Evolutionary conservation across 192 early-diverging fungal species (phyloP), one percentile per base, ranked within the genome.

Genomic region (Podochytrium sp.): DNA sequence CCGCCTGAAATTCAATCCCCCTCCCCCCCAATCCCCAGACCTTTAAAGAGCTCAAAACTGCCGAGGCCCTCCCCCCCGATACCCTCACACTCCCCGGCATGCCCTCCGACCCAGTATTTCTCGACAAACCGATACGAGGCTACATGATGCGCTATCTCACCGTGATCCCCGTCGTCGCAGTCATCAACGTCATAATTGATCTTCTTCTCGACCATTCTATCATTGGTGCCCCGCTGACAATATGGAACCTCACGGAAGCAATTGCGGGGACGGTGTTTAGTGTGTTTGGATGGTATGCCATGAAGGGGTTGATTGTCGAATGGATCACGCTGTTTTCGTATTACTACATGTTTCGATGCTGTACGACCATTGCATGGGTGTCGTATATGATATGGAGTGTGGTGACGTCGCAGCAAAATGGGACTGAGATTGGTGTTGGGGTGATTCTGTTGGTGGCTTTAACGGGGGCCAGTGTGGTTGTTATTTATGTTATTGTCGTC

Each of bases 81-180:
- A 12, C 33, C 58, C 33, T 60, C 3, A 27, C 29, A 4, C 10
- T 20, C 58, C 58, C 58, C 16, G 5, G 29, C 14, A 60, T 60
- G 58, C 58, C 58, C 14, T 20, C 58, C 3, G 58, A 60, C 33
- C 58, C 58, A 60, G 10, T 34, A 3, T 60, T 60, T 38, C 58
- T 60, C 30, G 58, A 60, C 35, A 60, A 60, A 60, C 58, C 58
- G 7, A 32, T 60, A 3, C 58, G 58, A 60, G 16, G 29, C 29
- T 34, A 33, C 30, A 60, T 34, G 33, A 3, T 60, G 29, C 23
- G 58, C 23, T 60, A 37, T 34, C 58, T 60, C 30, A 23, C 35
- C 30, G 58, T 60, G 5, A 35, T 60, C 30, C 58, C 58, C 10
- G 29, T 55, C 23, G 52, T 55, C 52, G 29, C 18, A 18, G 29